Conservation (phyloP, 768 basidiomycete species). For the Trametes cinnabarina region DNA sequence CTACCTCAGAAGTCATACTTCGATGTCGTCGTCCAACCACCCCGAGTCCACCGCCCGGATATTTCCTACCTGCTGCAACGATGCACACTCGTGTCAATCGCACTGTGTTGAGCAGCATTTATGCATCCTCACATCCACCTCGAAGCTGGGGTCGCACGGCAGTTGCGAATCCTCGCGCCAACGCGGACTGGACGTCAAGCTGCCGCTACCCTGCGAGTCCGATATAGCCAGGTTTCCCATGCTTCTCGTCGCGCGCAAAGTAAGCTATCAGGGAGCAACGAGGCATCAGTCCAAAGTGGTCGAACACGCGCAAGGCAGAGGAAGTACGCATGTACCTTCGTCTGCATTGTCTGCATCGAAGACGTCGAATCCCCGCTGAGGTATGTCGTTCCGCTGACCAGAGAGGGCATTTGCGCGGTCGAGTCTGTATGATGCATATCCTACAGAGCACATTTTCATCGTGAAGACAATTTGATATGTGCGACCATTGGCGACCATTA, state of each 20-base stretch:
- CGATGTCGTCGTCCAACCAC: conserved; percentile 50
- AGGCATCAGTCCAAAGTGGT: too few species aligned
- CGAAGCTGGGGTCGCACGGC: conserved; percentile 34
- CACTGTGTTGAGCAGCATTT: background rate
- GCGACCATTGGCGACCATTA: too few species aligned
- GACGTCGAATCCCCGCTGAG: background rate
- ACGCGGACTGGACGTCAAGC: background rate
- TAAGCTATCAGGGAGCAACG: too few species aligned
- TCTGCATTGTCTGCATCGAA: background rate
- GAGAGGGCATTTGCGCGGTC: background rate
- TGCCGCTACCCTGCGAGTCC: background rate
- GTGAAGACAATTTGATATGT: too few species aligned
- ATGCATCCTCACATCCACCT: conserved; percentile 37
- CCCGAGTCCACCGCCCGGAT: conserved; percentile 41
- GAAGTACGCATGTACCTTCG: too few species aligned
- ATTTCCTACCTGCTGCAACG: conserved; percentile 40
- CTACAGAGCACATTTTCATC: background rate
- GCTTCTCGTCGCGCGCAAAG: background rate
- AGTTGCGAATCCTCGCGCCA: background rate
- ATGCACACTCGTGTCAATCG: background rate
- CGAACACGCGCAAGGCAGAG: too few species aligned
- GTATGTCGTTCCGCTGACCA: background rate
- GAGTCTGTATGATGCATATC: background rate
- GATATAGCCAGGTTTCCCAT: background rate
- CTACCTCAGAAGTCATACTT: conserved; percentile 32